Evolutionary conservation across 805 yeast genomes (phyloP), one percentile per base, ranked within the genome.

Genomic region (Monosporozyma siamensis): DNA sequence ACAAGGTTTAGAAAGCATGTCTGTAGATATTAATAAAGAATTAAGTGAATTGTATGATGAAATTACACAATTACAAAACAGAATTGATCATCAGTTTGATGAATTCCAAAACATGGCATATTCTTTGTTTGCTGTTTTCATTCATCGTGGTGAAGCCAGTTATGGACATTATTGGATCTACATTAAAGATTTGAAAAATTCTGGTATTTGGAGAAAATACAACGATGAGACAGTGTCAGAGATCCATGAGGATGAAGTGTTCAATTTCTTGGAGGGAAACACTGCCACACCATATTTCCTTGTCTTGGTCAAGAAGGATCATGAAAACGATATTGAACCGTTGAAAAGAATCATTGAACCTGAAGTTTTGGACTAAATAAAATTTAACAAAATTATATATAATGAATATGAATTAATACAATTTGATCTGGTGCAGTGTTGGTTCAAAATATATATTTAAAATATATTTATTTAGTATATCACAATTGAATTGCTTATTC

Each of bases 101-200:
- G 67, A 69, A 6, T 75, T 82, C 63, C 73, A 70, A 40, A 64
- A 70, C 39, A 71, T 80, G 23, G 95, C 89, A 0, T 92, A 90
- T 62, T 72, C 84, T 0, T 70, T 92, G 10, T 90, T 89, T 66
- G 95, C 97, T 0, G 80, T 90, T 6, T 92, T 92, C 57, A 87
- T 92, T 38, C 98, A 92, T 61, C 70, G 96, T 40, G 98, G 98
- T 6, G 94, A 88, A 54, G 97, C 96, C 0, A 80, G 87, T 40
- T 90, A 85, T 56, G 98, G 98, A 2, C 98, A 92, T 63, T 92
- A 92, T 62, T 92, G 97, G 97, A 76, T 90, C 14, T 92, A 90
- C 58, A 89, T 92, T 48, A 77, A 75, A 45, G 97, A 92, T 61
- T 75, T 78, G 3, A 72, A 72, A 48, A 69, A 71, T 15, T 72